phyloP scores from a whole-genome alignment of 768 basidiomycete genomes.

The Crepidotus variabilis region DNA sequence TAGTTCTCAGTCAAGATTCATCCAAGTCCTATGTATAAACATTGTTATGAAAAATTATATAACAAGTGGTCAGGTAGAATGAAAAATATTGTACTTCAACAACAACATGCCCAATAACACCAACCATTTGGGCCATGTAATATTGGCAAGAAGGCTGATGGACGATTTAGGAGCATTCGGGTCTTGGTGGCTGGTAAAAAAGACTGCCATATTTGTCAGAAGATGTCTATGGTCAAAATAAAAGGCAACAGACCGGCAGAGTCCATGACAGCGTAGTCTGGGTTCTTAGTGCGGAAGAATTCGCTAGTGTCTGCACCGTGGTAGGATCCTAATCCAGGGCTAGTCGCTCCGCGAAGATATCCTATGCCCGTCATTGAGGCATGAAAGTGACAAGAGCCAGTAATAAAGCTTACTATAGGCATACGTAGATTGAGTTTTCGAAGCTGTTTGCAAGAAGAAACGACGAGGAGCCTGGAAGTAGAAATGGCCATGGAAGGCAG shows the following conservation, averaged over 20 bases:
- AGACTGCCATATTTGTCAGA: too few relatives aligned
- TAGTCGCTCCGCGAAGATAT: constrained; percentile 27
- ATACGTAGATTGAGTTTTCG: constrained; percentile 5
- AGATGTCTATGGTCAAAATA: background rate
- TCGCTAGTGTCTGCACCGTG: constrained; percentile 13
- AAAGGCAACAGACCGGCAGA: constrained; percentile 9
- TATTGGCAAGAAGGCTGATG: background rate
- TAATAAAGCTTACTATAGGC: constrained; percentile 1
- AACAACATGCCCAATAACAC: constrained; percentile 8
- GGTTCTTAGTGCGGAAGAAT: constrained; percentile 12
- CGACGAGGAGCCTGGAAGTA: constrained; percentile 32
- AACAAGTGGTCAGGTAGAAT: too few relatives aligned
- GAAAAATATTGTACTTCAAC: too few relatives aligned
- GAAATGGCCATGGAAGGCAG: constrained; percentile 34
- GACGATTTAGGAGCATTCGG: constrained; percentile 10
- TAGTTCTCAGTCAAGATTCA: too few relatives aligned
- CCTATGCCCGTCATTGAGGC: constrained; percentile 20
- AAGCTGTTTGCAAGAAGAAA: constrained; percentile 25
- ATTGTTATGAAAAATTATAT: too few relatives aligned
- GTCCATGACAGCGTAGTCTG: constrained; percentile 17
- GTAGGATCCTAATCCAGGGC: constrained; percentile 21
- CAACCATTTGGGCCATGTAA: constrained; percentile 14
- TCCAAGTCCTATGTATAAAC: too few relatives aligned
- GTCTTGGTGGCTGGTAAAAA: constrained; percentile 12
- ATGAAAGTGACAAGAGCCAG: too few relatives aligned